Evolutionary conservation across 805 yeast species (phyloP), one percentile per base, ranked within the genome.

Genomic region (Blastobotrys parvus): DNA sequence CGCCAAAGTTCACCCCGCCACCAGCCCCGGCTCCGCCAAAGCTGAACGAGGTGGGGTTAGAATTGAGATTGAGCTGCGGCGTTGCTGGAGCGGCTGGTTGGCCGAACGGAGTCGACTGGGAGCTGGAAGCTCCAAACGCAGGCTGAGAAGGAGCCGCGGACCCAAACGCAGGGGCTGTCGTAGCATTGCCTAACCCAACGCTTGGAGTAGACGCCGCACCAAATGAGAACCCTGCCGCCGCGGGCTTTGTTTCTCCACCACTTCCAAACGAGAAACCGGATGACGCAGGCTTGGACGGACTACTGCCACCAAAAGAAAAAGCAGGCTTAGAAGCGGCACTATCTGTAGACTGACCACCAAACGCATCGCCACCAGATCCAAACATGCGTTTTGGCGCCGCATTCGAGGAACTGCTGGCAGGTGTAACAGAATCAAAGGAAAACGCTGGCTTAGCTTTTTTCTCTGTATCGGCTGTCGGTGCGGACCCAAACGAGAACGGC

Each of bases 381-480:
- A 46, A 43, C n/a, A n/a, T n/a, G n/a, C n/a, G n/a, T n/a, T n/a
- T n/a, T n/a, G n/a, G n/a, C n/a, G n/a, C n/a, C n/a, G n/a, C n/a
- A n/a, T n/a, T n/a, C n/a, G n/a, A n/a, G n/a, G n/a, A n/a, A n/a
- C n/a, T n/a, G n/a, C n/a, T n/a, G 3, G 27, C 38, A 17, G 43
- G 38, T 25, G 32, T 39, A 15, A 7, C 32, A 7, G 38, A 23
- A 7, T 45, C 50, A 37, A 43, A 44, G 15, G 38, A 19, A 32
- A 46, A 43, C 3, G 50, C 44, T 15, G 53, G 42, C 32, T 46
- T 46, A n/a, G 42, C 23, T 20, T 37, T 42, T 13, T 32, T 22
- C 35, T 39, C 29, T n/a, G n/a, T n/a, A n/a, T n/a, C n/a, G n/a
- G n/a, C n/a, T n/a, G n/a, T n/a, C n/a, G n/a, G n/a, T n/a, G 33